phyloP scores from a whole-genome alignment of 352 stramenopile genomes.

The Pythium volutum region DNA sequence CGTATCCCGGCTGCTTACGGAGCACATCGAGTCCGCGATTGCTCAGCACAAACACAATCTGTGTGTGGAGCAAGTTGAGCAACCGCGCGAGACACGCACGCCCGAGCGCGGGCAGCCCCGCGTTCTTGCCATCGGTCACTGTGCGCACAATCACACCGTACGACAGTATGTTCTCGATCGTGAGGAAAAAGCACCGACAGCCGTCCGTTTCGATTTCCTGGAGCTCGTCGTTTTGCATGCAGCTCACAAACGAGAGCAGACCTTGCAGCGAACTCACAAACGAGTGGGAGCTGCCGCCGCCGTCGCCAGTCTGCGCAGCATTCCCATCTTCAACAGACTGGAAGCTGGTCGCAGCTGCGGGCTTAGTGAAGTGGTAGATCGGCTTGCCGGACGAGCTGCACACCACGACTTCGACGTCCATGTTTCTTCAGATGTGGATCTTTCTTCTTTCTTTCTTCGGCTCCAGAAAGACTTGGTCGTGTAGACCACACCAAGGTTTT shows the following conservation, averaged over 20 bases:
- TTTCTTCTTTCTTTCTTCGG: background rate
- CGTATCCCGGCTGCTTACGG: constrained; percentile 54
- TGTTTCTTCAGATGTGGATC: constrained; percentile 2
- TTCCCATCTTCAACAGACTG: background rate
- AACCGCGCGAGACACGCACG: constrained; percentile 44
- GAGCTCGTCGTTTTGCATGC: constrained; percentile 56
- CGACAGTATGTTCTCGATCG: constrained; percentile 40
- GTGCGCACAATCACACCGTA: constrained; percentile 47
- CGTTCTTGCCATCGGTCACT: background rate
- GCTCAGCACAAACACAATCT: constrained; percentile 65
- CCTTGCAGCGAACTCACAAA: constrained; percentile 67
- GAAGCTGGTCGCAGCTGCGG: constrained; percentile 3
- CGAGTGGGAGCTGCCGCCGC: constrained; percentile 32
- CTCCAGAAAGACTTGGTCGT: background rate
- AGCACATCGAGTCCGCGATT: constrained; percentile 60
- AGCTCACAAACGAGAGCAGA: constrained; percentile 55
- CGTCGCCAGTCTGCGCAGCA: background rate
- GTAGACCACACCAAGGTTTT: constrained; percentile 6
- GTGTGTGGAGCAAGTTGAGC: constrained; percentile 44
- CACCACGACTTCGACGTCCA: constrained; percentile 51
- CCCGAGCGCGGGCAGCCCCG: background rate
- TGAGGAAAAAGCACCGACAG: constrained; percentile 48
- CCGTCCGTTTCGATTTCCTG: constrained; percentile 38
- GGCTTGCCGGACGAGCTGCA: constrained; percentile 62
- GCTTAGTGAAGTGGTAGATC: constrained; percentile 45